These are phyloP conservation scores for Avena insularis DNA, from an alignment of 176 grass and related monocot genomes.

Conservation along the genomic window DNA sequence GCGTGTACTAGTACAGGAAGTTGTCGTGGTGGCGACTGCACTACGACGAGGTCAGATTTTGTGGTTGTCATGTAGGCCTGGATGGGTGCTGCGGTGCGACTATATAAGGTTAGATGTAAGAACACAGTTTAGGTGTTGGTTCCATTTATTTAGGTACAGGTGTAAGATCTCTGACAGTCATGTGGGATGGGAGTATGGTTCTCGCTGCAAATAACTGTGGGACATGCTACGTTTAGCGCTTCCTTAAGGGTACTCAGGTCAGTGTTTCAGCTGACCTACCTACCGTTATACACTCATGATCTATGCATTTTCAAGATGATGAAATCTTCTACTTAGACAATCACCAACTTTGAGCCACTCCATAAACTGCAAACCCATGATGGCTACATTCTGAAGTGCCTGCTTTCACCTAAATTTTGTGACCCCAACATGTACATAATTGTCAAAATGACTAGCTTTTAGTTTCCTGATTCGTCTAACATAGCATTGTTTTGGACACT, in stretches of 20 bases:
- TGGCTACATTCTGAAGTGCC: constrained; percentile 85
- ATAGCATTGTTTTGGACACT: background rate
- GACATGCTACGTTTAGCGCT: constrained; percentile 94
- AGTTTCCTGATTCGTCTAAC: background rate
- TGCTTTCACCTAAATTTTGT: constrained; percentile 91
- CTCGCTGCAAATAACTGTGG: constrained; percentile 93
- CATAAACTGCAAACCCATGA: constrained; percentile 95
- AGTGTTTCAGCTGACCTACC: background rate
- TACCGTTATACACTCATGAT: background rate
- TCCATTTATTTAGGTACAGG: constrained; percentile 64
- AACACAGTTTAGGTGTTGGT: constrained; percentile 29
- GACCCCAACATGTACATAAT: constrained; percentile 73
- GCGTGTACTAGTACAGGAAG: too few relatives aligned
- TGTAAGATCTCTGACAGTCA: constrained; percentile 83
- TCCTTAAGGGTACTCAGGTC: constrained; percentile 77
- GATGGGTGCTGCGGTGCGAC: background rate
- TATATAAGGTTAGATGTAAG: background rate
- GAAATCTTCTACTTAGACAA: constrained; percentile 54
- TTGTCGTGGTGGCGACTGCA: too few relatives aligned
- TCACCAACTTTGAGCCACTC: constrained; percentile 72
- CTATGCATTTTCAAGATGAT: constrained; percentile 29
- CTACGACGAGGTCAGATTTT: too few relatives aligned
- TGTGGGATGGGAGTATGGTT: constrained; percentile 99
- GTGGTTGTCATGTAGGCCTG: too few relatives aligned
- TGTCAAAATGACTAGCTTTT: background rate